A percentile compares a stretch with the other conserved stretches of the same genome.
phyloP scores from a whole-genome alignment of 1,139 yeast genomes.

The Geotrichum siamense region DNA sequence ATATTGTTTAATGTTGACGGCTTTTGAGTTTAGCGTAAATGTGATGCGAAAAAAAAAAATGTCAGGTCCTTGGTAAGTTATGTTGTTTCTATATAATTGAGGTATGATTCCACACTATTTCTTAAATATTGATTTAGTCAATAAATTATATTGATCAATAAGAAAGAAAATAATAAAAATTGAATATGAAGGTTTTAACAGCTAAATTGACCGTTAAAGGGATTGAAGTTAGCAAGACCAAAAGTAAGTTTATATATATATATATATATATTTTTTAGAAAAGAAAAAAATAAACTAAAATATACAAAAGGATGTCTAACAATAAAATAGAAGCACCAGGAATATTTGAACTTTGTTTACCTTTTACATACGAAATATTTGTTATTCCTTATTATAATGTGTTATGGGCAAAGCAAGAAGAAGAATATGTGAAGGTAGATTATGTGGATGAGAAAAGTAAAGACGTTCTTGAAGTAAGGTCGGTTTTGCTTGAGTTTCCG shows the following conservation, averaged over 20 bases:
- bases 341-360: not conserved
- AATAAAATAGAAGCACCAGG: not conserved
- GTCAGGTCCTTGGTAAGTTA: no score
- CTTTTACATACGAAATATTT: not conserved
- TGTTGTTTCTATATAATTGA: no score
- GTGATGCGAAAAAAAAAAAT: no score
- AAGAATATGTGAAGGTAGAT: not conserved
- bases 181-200: not conserved
- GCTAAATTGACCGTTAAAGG: not conserved
- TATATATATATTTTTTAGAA: no score
- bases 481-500: constrained; percentile 2
- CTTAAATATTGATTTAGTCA: no score
- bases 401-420: constrained; percentile 12
- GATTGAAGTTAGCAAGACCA: not conserved
- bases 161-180: no score
- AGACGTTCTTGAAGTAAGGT: not conserved
- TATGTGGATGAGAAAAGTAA: constrained; percentile 7
- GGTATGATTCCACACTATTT: no score
- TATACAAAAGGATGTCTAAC: not conserved
- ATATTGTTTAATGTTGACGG: no score
- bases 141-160: no score
- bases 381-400: constrained; percentile 20
- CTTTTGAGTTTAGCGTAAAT: no score
- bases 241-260: not conserved
- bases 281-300: not conserved